Base-by-base conservation (phyloP, 106 monocot genomes). In the Dioscorea zingiberensis region DNA sequence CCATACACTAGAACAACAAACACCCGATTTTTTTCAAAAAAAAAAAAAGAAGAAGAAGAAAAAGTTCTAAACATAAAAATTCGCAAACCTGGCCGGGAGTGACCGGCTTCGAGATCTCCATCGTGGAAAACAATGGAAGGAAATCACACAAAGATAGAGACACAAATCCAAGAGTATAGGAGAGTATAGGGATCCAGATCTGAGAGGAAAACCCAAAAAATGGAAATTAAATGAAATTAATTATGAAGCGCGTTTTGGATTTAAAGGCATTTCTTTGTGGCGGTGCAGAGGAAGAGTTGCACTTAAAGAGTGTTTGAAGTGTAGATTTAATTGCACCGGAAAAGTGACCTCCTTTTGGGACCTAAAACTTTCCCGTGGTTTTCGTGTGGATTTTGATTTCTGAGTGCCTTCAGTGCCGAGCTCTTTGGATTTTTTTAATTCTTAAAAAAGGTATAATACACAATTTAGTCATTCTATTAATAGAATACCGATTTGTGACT, bases 41-140 rank as follows among this genome's bases (percentile, higher is more conserved):
- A 2, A n/a, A 55, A 44, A 27, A 8, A 21, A 25, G 17, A 1
- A 30, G 10, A 38, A 38, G 47, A 24, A 4, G 18, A 29, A 46
- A 47, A 46, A 47, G 47, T 15, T 46, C 10, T 47, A 21, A 44
- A 28, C 11, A 13, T 15, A 60, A n/a, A 38, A 63, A 54, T 53
- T n/a, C 60, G 53, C 68, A 14, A 63, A 91, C 90, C 90, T 91
- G 90, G 38, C 90, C 83, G 13, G 90, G 86, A 11, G 86, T 70
- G 27, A 86, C 54, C 21, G 90, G 73, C 21, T 72, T 60, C 13
- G 83, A 66, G 75, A 73, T 76, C 69, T 69, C 81, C 88, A 81
- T 85, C 27, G 51, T 4, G 13, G 19, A 18, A 18, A 18, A 19
- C 51, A 19, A 18, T 19, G 8, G 19, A 51, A 51, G 4, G 13